Conservation (phyloP, 208 protist genomes). For the Leptomonas seymouri region DNA sequence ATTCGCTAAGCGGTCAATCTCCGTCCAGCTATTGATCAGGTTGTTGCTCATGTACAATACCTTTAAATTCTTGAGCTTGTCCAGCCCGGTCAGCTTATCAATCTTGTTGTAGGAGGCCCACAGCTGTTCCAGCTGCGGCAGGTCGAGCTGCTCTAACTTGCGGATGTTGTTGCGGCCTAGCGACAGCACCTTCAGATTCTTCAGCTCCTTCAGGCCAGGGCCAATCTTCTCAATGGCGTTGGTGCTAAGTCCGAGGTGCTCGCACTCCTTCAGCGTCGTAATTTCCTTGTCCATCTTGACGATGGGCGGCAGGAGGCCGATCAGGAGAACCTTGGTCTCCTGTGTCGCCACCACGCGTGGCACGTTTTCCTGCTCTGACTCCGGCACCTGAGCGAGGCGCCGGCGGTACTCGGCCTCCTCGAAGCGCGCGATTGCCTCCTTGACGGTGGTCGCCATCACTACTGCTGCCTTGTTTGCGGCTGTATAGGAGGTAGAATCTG, state of each 20-base stretch:
- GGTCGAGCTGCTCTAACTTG: conserved; percentile 95
- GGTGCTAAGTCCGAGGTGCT: conserved; percentile 92
- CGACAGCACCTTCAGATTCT: conserved; percentile 93
- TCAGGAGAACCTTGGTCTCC: conserved; percentile 84
- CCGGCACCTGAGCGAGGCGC: conserved; percentile 39
- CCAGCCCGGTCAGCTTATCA: conserved; percentile 92
- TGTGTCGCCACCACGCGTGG: conserved; percentile 77
- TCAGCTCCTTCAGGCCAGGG: conserved; percentile 89
- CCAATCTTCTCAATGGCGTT: conserved; percentile 96
- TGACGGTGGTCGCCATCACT: conserved; percentile 70
- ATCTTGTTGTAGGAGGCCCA: conserved; percentile 97
- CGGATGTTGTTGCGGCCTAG: conserved; percentile 95
- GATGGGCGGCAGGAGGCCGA: conserved; percentile 92
- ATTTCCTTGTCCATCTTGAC: conserved; percentile 95
- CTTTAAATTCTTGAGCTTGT: conserved; percentile 92
- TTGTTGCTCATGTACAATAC: conserved; percentile 96
- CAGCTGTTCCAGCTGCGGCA: conserved; percentile 93
- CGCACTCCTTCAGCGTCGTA: conserved; percentile 81
- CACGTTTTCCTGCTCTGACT: conserved; percentile 55
- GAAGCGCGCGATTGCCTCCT: conserved; percentile 84
- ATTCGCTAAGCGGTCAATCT: conserved; percentile 93
- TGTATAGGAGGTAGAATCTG: background rate
- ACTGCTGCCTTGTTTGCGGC: background rate
- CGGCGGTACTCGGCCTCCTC: conserved; percentile 79
- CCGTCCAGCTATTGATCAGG: conserved; percentile 93